Evolutionary conservation across 2,329 filamentous ascomycete species (phyloP).

Genomic region (Colletotrichum lentis): DNA sequence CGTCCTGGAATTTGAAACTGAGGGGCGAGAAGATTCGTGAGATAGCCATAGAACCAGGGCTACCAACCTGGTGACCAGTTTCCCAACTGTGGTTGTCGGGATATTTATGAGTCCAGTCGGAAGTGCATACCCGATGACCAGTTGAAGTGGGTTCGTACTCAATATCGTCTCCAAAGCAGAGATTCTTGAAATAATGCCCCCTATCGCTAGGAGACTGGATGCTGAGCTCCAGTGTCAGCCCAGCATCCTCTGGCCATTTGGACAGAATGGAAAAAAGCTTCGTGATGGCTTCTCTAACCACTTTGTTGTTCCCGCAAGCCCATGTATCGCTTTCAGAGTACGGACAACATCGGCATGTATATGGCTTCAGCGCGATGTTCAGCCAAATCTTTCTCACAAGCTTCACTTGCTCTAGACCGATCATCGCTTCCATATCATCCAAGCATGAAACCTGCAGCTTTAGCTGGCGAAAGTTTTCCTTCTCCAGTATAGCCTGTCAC

Average conservation of each 20-base stretch:
- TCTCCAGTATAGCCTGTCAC: constrained; percentile 47
- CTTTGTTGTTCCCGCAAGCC: constrained; percentile 1
- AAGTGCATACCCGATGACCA: background rate
- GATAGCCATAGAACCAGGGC: constrained; percentile 41
- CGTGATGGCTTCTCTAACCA: constrained; percentile 41
- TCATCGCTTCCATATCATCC: constrained; percentile 40
- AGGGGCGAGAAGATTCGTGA: constrained; percentile 42
- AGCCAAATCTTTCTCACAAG: constrained; percentile 46
- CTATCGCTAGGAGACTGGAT: constrained; percentile 48
- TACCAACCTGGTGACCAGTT: constrained; percentile 41
- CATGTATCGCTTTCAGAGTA: background rate
- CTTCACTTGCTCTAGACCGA: constrained; percentile 33
- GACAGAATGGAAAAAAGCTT: constrained; percentile 46
- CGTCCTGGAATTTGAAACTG: constrained; percentile 20
- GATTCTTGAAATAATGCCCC: constrained; percentile 47
- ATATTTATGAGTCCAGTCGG: constrained; percentile 40
- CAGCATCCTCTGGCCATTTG: constrained; percentile 41
- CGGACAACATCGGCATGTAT: constrained; percentile 40
- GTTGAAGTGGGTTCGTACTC: constrained; percentile 34
- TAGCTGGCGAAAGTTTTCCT: constrained; percentile 43
- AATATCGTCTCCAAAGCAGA: constrained; percentile 39
- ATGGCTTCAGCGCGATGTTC: constrained; percentile 44
- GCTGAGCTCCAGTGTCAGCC: constrained; percentile 47
- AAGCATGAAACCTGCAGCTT: constrained; percentile 43
- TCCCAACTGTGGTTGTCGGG: constrained; percentile 45